Conservation (phyloP, 805 yeast species). For the Blastobotrys mokoenaii region DNA sequence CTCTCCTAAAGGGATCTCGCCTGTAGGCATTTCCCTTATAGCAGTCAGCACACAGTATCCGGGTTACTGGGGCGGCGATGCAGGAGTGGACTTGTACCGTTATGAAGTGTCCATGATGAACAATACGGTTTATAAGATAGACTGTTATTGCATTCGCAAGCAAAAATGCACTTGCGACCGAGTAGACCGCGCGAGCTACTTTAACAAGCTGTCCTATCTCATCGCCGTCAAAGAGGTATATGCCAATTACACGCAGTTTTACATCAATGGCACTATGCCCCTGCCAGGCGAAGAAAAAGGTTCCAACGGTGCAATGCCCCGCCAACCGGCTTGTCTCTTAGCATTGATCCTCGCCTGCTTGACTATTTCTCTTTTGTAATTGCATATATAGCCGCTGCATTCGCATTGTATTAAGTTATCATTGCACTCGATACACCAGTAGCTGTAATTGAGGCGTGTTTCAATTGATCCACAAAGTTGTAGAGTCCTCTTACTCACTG, state of each 20-base stretch:
- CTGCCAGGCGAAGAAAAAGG: background rate
- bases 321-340: background rate
- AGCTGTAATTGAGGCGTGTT: no score
- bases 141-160: constrained; percentile 14
- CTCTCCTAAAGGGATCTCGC: no score
- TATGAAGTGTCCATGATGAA: constrained; percentile 12
- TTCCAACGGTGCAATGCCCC: background rate
- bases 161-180: constrained; percentile 18
- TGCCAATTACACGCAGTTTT: background rate
- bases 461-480: no score
- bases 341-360: no score
- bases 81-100: constrained; percentile 7
- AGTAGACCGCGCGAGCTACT: constrained; percentile 5
- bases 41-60: background rate
- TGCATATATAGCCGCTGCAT: no score
- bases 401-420: no score
- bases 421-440: no score
- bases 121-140: constrained; percentile 14
- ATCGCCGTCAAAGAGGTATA: background rate
- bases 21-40: background rate
- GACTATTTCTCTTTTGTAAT: no score
- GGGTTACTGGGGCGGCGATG: background rate
- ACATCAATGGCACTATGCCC: constrained; percentile 2
- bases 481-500: no score
- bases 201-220: background rate